These are phyloP conservation scores for Camptophora hylomeconis DNA, from an alignment of 2,329 filamentous ascomycete species.

Conservation along the genomic window DNA sequence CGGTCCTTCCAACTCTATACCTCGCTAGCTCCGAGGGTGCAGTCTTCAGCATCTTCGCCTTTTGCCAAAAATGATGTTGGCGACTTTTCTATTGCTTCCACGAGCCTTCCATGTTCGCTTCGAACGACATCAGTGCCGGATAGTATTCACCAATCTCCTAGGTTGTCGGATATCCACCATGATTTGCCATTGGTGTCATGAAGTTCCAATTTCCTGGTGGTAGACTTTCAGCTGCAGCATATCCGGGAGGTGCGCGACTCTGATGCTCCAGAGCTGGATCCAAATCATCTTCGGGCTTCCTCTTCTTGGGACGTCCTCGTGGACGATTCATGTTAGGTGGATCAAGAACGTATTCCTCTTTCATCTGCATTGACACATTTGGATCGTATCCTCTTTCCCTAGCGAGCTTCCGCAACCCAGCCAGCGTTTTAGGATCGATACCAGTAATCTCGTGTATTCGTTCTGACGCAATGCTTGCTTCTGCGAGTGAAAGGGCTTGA, in stretches of 20 bases:
- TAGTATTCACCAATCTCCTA: too few species aligned
- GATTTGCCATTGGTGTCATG: constrained; percentile 10
- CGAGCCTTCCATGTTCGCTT: too few species aligned
- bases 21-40: too few species aligned
- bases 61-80: too few species aligned
- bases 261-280: constrained; percentile 12
- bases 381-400: constrained; percentile 18
- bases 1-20: too few species aligned
- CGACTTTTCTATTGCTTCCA: too few species aligned
- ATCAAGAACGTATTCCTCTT: constrained; percentile 18
- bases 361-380: constrained; percentile 16
- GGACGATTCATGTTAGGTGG: constrained; percentile 16
- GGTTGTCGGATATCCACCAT: constrained; percentile 14
- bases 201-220: constrained; percentile 19
- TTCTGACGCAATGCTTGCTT: constrained; percentile 16
- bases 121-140: too few species aligned
- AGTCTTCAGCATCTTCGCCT: too few species aligned
- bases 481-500: constrained; percentile 17
- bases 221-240: constrained; percentile 10
- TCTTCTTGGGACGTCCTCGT: constrained; percentile 18
- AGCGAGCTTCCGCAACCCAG: constrained; percentile 15
- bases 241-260: constrained; percentile 4
- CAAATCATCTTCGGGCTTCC: constrained; percentile 21
- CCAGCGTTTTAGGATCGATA: constrained; percentile 17
- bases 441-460: constrained; percentile 18